phyloP scores from a whole-genome alignment of 805 yeast genomes.

The Saccharomycopsis sp. region DNA sequence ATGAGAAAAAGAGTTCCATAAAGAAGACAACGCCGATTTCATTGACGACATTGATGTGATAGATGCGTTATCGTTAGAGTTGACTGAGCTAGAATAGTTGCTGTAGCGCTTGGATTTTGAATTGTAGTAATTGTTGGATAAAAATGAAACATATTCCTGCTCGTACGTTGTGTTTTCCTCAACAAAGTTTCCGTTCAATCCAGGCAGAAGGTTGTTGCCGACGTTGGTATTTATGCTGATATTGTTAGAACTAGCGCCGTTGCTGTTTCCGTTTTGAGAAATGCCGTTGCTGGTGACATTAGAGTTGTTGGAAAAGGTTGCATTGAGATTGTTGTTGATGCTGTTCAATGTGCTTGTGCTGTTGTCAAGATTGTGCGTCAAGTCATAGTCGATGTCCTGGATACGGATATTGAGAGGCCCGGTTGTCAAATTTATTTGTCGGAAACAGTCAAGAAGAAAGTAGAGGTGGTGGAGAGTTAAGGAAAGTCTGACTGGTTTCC shows the following conservation, averaged over 20 bases:
- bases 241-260: not conserved
- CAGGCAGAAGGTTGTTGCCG: not conserved
- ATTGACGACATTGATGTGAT: conserved; percentile 54
- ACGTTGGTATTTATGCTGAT: not conserved
- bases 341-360: not conserved
- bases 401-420: conserved; percentile 59
- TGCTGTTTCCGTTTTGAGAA: not conserved
- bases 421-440: conserved; percentile 41
- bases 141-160: conserved; percentile 20
- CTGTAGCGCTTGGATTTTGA: conserved; percentile 14
- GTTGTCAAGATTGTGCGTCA: conserved; percentile 31
- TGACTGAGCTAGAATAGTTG: conserved; percentile 18
- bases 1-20: conserved; percentile 17
- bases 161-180: conserved; percentile 3
- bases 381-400: conserved; percentile 47
- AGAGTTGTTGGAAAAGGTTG: not conserved
- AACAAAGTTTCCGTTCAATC: not conserved
- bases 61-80: conserved; percentile 28
- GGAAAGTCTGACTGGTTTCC: conserved; percentile 49
- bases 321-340: not conserved
- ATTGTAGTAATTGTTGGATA: conserved; percentile 19
- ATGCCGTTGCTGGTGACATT: not conserved
- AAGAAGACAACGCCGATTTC: conserved; percentile 32
- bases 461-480: conserved; percentile 59
- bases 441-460: conserved; percentile 50